phyloP scores from a whole-genome alignment of 306 rosid species.

The Carpinus viminea region DNA sequence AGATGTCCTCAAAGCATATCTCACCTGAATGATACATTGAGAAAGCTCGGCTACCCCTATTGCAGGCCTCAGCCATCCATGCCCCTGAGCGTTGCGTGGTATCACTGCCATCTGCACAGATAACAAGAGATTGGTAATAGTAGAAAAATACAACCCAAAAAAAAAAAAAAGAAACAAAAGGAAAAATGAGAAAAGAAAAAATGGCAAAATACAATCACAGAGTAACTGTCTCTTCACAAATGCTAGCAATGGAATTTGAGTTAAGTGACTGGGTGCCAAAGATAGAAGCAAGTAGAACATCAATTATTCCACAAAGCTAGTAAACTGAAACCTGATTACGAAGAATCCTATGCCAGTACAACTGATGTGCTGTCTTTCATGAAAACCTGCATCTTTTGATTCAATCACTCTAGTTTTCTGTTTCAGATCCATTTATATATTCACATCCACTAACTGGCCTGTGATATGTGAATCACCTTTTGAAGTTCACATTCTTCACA shows the following conservation, averaged over 20 bases:
- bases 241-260: background rate
- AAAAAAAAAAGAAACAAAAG: no score
- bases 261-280: background rate
- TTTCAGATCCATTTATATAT: background rate
- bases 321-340: slow-evolving; percentile 13
- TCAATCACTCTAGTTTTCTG: background rate
- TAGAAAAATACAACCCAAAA: background rate
- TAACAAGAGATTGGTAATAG: background rate
- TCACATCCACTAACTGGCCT: background rate
- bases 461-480: background rate
- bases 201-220: no score
- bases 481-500: background rate
- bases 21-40: slow-evolving; percentile 95
- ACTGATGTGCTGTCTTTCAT: slow-evolving; percentile 11
- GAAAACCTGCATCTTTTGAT: slow-evolving; percentile 16
- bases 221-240: background rate
- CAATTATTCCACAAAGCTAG: slow-evolving; percentile 16
- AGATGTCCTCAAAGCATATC: background rate
- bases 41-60: slow-evolving; percentile 93
- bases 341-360: background rate
- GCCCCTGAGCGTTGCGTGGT: slow-evolving; percentile 94
- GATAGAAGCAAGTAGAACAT: background rate
- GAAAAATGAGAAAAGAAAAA: no score
- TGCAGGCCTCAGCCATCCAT: slow-evolving; percentile 99
- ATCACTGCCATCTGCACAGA: slow-evolving; percentile 80